These are phyloP conservation scores for Euphorbia celastroides DNA, from an alignment of 441 rosid species.

Conservation along the genomic window DNA sequence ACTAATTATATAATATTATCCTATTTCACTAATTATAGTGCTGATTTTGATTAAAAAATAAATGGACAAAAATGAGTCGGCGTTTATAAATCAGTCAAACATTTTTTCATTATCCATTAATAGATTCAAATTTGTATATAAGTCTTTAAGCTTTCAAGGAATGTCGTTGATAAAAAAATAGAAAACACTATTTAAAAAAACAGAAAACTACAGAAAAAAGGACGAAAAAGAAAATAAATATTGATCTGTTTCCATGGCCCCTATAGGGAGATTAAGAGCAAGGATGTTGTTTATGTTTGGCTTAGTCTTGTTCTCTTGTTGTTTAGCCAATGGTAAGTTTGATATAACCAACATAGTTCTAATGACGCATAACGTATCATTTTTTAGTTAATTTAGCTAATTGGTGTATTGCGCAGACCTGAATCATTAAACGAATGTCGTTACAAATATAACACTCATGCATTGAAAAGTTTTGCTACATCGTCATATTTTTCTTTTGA, in stretches of 20 bases:
- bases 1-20: not conserved
- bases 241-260: conserved; percentile 21
- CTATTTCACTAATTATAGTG: not conserved
- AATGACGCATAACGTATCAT: not conserved
- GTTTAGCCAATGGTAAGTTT: conserved; percentile 18
- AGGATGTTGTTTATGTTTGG: conserved; percentile 4
- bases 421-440: too few species aligned
- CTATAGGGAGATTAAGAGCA: conserved; percentile 8
- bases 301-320: conserved; percentile 19
- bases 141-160: not conserved
- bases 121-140: conserved; percentile 3
- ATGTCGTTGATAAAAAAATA: not conserved
- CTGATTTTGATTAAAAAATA: not conserved
- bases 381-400: too few species aligned
- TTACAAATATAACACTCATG: too few species aligned
- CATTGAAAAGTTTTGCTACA: too few species aligned
- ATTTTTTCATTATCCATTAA: not conserved
- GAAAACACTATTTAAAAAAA: not conserved
- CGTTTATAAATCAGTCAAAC: not conserved
- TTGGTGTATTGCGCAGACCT: not conserved
- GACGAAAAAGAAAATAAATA: not conserved
- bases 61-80: not conserved
- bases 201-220: not conserved
- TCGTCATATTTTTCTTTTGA: too few species aligned
- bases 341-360: not conserved